These are phyloP conservation scores for Syncephalastrum contaminatum DNA, from an alignment of 371 early-diverging fungal genomes.

Conservation along the genomic window DNA sequence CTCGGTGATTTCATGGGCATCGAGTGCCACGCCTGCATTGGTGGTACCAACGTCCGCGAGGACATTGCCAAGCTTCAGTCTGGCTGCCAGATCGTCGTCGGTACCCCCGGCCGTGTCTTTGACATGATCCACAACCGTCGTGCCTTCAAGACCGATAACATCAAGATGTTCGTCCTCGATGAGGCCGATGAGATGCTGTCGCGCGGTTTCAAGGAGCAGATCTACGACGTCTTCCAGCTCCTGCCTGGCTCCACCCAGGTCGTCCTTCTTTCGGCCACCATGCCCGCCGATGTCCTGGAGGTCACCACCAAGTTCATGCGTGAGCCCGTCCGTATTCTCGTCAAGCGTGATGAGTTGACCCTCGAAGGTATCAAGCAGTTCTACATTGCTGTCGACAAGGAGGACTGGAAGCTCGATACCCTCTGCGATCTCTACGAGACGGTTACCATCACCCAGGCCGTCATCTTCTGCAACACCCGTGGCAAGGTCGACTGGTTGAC, in stretches of 20 bases:
- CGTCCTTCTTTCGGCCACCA: slow-evolving; percentile 90
- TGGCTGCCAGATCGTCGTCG: slow-evolving; percentile 85
- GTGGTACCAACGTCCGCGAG: slow-evolving; percentile 87
- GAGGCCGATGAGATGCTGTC: slow-evolving; percentile 98
- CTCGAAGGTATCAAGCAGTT: slow-evolving; percentile 95
- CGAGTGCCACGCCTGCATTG: slow-evolving; percentile 83
- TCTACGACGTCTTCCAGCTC: slow-evolving; percentile 88
- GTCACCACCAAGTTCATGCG: slow-evolving; percentile 92
- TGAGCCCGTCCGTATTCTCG: slow-evolving; percentile 90
- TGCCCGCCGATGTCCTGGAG: slow-evolving; percentile 91
- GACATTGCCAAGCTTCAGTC: slow-evolving; percentile 68
- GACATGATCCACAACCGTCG: slow-evolving; percentile 90
- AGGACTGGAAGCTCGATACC: slow-evolving; percentile 90
- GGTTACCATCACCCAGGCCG: slow-evolving; percentile 92
- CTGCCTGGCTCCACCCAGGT: slow-evolving; percentile 86
- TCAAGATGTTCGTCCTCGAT: slow-evolving; percentile 94
- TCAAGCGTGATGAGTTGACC: slow-evolving; percentile 96
- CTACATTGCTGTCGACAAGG: slow-evolving; percentile 89
- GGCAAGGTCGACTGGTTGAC: slow-evolving; percentile 93
- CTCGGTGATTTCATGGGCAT: slow-evolving; percentile 86
- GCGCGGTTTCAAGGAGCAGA: slow-evolving; percentile 94
- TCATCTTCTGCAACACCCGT: slow-evolving; percentile 96
- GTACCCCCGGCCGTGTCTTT: slow-evolving; percentile 94
- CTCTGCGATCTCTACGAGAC: slow-evolving; percentile 92
- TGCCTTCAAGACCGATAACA: slow-evolving; percentile 69